Base-by-base conservation (phyloP, 257 asterid genomes). In the Penstemon newberryi region DNA sequence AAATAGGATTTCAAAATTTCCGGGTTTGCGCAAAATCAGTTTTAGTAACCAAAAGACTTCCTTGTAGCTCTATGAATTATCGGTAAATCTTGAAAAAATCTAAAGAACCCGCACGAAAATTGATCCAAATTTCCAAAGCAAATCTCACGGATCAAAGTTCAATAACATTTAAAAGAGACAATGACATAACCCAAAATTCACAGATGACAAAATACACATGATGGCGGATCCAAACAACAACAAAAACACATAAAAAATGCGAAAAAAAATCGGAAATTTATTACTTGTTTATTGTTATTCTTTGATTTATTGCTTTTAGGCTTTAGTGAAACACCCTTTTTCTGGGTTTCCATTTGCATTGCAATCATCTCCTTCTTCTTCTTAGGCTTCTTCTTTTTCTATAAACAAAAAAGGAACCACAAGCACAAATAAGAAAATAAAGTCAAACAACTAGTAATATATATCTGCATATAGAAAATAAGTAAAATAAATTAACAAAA, bases 211-310 rank as follows among this genome's bases (percentile, higher is more conserved):
- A 15, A 15, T 15, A n/a, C 66, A 71, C 55, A 7, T 38, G 12
- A 44, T 8, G 56, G 18, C 67, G 73, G 77, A 81, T 70, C 81
- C 76, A 73, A 40, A 53, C 69, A 55, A 53, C 63, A 15, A 15
- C n/a, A n/a, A n/a, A n/a, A n/a, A n/a, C n/a, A n/a, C n/a, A n/a
- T n/a, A n/a, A n/a, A n/a, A 56, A 62, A 9, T 6, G 18, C 68
- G 63, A 46, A 1, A 39, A 42, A 56, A 15, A 15, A 15, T 44
- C 18, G 15, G 47, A 25, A 33, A 44, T 45, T 33, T n/a, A 84
- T 83, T 75, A 86, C 96, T 42, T 80, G 67, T 63, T 81, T 81
- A 51, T 75, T 75, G 74, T 83, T 86, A 49, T 15, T 15, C 18
- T 15, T 15, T 15, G 91, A 86, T 84, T 87, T 84, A 65, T 52